Evolutionary conservation across 2,329 filamentous ascomycete genomes (phyloP).

Genomic region (Mycosphaerelloides madeirae): DNA sequence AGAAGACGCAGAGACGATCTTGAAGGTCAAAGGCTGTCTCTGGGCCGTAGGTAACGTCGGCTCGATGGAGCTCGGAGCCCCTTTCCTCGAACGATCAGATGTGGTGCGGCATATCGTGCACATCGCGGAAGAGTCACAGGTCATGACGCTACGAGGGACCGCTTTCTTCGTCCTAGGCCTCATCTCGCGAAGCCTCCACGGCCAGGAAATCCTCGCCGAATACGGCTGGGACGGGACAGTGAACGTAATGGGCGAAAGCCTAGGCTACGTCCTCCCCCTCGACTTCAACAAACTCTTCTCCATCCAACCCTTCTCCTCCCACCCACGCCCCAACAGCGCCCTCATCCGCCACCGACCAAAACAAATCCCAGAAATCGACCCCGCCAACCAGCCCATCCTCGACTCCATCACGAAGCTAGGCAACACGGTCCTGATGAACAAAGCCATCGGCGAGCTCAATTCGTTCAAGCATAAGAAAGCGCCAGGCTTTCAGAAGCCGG

Average conservation of each 20-base stretch:
- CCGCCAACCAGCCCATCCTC: constrained; percentile 67
- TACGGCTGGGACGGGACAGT: constrained; percentile 91
- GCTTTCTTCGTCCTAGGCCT: constrained; percentile 94
- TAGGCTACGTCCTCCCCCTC: constrained; percentile 82
- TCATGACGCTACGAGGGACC: constrained; percentile 90
- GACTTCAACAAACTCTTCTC: constrained; percentile 75
- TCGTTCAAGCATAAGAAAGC: constrained; percentile 56
- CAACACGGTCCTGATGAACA: constrained; percentile 88
- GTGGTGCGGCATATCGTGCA: constrained; percentile 81
- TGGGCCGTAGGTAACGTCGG: constrained; percentile 98
- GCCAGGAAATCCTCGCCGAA: constrained; percentile 83
- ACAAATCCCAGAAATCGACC: constrained; percentile 43
- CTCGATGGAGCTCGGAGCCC: constrained; percentile 93
- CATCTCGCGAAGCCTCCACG: constrained; percentile 86
- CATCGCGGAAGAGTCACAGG: constrained; percentile 81
- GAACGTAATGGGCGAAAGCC: constrained; percentile 72
- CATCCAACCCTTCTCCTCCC: constrained; percentile 37
- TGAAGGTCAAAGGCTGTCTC: constrained; percentile 92
- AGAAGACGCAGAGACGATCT: constrained; percentile 76
- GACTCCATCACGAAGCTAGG: constrained; percentile 82
- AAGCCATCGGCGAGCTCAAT: constrained; percentile 74
- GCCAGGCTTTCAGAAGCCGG: constrained; percentile 67
- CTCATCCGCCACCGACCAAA: constrained; percentile 14
- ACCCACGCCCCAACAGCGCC: constrained; percentile 8
- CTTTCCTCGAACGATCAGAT: constrained; percentile 84